Evolutionary conservation across 805 yeast species (phyloP).

Genomic region (Kluyveromyces starmeri): DNA sequence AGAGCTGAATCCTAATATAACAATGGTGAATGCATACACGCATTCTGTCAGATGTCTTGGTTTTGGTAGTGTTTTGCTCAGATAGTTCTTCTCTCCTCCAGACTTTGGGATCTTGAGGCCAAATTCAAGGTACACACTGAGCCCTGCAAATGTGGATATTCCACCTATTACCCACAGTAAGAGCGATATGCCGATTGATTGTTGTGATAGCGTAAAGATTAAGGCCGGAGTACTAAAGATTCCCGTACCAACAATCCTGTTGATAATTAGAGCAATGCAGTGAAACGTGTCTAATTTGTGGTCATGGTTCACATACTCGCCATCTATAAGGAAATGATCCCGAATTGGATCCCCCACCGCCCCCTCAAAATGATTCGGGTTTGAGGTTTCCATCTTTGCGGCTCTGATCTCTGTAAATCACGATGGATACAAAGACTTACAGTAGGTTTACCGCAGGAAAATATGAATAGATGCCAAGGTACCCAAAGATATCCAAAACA

Average conservation of each 20-base stretch:
- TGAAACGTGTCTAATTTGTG: conserved; percentile 2
- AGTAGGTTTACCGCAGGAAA: no score
- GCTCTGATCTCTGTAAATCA: no score
- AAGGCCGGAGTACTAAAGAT: conserved; percentile 61
- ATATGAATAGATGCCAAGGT: no score
- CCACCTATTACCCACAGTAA: conserved; percentile 58
- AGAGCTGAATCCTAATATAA: conserved; percentile 52
- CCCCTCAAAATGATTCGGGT: no score
- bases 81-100: conserved; percentile 64
- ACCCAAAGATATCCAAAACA: no score
- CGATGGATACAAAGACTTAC: no score
- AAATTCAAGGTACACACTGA: conserved; percentile 53
- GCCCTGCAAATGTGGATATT: conserved; percentile 43
- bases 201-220: conserved; percentile 41
- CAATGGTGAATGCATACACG: conserved; percentile 42
- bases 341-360: conserved; percentile 6
- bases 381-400: no score
- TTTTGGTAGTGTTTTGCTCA: conserved; percentile 45
- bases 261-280: conserved; percentile 38
- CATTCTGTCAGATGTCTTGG: conserved; percentile 48
- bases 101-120: conserved; percentile 56
- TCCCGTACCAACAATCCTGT: conserved; percentile 70
- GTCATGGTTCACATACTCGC: neutral
- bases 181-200: conserved; percentile 50
- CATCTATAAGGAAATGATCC: neutral